Percentiles rank a stretch among this genome's conserved stretches.
phyloP scores from a whole-genome alignment of 116 monocot genomes.

The Cymodocea nodosa region DNA sequence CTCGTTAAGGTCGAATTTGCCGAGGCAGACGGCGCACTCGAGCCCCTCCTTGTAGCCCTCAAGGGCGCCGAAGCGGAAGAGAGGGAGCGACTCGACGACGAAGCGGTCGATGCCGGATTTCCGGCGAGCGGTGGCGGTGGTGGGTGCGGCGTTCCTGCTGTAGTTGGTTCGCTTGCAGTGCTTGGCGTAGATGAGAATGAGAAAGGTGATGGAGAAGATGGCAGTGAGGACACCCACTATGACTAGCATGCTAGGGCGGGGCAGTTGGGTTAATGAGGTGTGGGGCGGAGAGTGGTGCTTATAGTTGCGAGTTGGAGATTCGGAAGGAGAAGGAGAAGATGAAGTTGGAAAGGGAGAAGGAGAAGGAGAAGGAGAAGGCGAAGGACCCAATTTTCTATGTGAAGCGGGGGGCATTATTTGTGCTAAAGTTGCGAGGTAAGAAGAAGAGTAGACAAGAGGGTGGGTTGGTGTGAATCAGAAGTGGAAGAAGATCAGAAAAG shows the following conservation, averaged over 20 bases:
- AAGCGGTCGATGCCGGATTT: conserved; percentile 57
- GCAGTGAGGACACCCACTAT: conserved; percentile 59
- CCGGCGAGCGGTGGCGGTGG: conserved; percentile 11
- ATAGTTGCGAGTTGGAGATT: too few relatives aligned
- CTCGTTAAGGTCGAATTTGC: conserved; percentile 50
- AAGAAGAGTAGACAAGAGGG: neutral
- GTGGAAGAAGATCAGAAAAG: neutral
- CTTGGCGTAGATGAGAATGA: conserved; percentile 77
- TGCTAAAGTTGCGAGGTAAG: too few relatives aligned
- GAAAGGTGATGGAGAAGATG: conserved; percentile 68
- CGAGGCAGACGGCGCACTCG: conserved; percentile 87
- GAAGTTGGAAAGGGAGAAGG: too few relatives aligned
- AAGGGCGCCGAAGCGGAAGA: conserved; percentile 69
- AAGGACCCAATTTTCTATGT: too few relatives aligned
- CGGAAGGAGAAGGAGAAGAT: too few relatives aligned
- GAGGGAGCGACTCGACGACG: conserved; percentile 71
- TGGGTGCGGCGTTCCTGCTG: neutral
- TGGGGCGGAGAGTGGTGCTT: too few relatives aligned
- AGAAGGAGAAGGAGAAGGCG: too few relatives aligned
- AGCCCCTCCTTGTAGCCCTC: conserved; percentile 57
- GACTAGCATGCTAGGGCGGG: conserved; percentile 50
- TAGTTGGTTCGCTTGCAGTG: conserved; percentile 42
- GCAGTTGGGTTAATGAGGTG: conserved; percentile 11
- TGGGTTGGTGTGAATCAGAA: neutral
- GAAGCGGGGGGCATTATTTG: too few relatives aligned